Conservation (phyloP, 2,329 filamentous ascomycete genomes). For the Colletotrichum nymphaeae region DNA sequence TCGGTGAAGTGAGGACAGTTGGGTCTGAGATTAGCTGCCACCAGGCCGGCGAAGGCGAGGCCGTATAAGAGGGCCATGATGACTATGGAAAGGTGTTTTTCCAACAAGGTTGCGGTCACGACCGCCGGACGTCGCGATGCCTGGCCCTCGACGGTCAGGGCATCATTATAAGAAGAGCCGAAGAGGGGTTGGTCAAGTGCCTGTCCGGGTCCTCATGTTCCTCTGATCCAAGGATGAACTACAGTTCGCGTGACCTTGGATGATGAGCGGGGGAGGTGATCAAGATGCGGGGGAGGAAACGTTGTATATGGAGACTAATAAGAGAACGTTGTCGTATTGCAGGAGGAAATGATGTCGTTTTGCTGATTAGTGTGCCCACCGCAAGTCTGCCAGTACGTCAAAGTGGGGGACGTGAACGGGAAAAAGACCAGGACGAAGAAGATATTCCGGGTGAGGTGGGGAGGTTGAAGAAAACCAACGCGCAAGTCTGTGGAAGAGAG, state of each 20-base stretch:
- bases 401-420: not conserved
- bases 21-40: slow-evolving; percentile 39
- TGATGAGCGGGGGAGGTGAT: slow-evolving; percentile 11
- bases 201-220: slow-evolving; percentile 4
- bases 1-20: slow-evolving; percentile 49
- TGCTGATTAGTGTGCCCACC: slow-evolving; percentile 8
- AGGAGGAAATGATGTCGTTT: slow-evolving; percentile 22
- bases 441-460: not conserved
- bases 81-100: not conserved
- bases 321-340: slow-evolving; percentile 19
- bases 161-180: slow-evolving; percentile 16
- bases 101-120: slow-evolving; percentile 3
- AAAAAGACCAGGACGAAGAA: not conserved
- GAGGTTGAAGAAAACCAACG: not conserved
- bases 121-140: slow-evolving; percentile 2
- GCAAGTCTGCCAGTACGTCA: not conserved
- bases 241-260: slow-evolving; percentile 20
- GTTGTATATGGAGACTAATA: slow-evolving; percentile 8
- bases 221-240: slow-evolving; percentile 8
- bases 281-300: slow-evolving; percentile 23
- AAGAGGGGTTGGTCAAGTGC: not conserved
- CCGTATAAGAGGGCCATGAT: slow-evolving; percentile 7
- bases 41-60: slow-evolving; percentile 20
- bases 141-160: slow-evolving; percentile 5
- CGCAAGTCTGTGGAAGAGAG: not conserved